Conservation (phyloP, 352 stramenopile species). For the Blastocystis sp. region DNA sequence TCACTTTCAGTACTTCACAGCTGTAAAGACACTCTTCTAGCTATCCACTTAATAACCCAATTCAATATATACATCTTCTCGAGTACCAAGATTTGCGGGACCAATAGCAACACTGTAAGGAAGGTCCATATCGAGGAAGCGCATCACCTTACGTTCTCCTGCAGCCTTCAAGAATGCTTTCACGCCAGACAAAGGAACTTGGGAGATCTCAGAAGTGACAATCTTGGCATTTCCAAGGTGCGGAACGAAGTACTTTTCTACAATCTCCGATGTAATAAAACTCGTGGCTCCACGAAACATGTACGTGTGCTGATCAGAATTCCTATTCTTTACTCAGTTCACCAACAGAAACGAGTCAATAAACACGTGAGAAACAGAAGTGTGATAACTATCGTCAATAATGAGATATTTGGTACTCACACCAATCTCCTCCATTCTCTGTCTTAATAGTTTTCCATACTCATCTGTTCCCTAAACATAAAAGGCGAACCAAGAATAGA, state of each 20-base stretch:
- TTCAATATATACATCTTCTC: conserved; percentile 9
- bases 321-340: conserved; percentile 10
- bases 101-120: conserved; percentile 66
- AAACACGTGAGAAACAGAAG: conserved; percentile 69
- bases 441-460: conserved; percentile 62
- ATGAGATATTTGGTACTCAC: conserved; percentile 69
- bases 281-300: conserved; percentile 63
- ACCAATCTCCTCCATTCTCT: conserved; percentile 69
- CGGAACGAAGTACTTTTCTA: conserved; percentile 48
- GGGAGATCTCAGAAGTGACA: conserved; percentile 70
- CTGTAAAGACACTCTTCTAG: conserved; percentile 28
- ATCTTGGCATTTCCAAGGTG: conserved; percentile 67
- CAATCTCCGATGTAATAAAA: conserved; percentile 54
- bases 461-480: conserved; percentile 68
- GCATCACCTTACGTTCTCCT: conserved; percentile 28
- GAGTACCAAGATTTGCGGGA: conserved; percentile 65
- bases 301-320: conserved; percentile 67
- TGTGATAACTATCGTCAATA: conserved; percentile 67
- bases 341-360: conserved; percentile 32
- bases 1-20: conserved; percentile 63
- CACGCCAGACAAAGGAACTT: conserved; percentile 68
- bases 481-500: background rate
- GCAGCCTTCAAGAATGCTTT: conserved; percentile 59
- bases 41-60: background rate
- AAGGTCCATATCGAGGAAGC: conserved; percentile 69